These are phyloP conservation scores for Candida bentonensis DNA, from an alignment of 805 yeast species.

Conservation along the genomic window DNA sequence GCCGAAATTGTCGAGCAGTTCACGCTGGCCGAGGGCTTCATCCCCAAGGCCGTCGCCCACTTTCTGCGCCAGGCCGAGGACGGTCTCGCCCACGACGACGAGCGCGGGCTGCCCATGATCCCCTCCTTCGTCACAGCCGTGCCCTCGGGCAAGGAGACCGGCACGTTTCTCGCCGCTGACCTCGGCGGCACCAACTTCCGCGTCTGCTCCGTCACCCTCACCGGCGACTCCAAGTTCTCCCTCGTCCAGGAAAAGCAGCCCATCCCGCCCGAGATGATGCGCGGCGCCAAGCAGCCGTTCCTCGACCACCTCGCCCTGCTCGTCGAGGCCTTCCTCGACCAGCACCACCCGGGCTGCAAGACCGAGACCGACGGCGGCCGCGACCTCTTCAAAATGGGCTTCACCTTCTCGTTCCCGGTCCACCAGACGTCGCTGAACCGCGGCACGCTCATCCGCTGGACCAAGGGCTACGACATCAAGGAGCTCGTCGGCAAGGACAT, in stretches of 20 bases:
- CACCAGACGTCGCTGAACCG: slow-evolving; percentile 66
- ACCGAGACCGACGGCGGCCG: slow-evolving; percentile 15
- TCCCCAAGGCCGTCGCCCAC: slow-evolving; percentile 6
- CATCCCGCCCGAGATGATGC: slow-evolving; percentile 67
- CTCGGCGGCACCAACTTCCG: slow-evolving; percentile 94
- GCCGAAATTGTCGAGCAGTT: slow-evolving; percentile 7
- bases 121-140: slow-evolving; percentile 78
- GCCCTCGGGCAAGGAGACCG: slow-evolving; percentile 78
- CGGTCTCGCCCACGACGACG: slow-evolving; percentile 17
- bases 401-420: slow-evolving; percentile 90
- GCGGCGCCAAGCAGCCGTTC: slow-evolving; percentile 47
- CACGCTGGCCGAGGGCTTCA: slow-evolving; percentile 4
- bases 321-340: slow-evolving; percentile 47
- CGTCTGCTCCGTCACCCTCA: slow-evolving; percentile 71
- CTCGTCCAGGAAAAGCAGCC: slow-evolving; percentile 64
- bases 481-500: slow-evolving; percentile 82
- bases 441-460: slow-evolving; percentile 87
- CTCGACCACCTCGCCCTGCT: slow-evolving; percentile 65
- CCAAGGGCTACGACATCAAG: slow-evolving; percentile 80
- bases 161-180: slow-evolving; percentile 79
- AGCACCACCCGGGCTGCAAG: slow-evolving; percentile 37
- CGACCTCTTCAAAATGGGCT: slow-evolving; percentile 55
- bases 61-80: slow-evolving; percentile 15
- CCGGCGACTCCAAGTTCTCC: slow-evolving; percentile 51
- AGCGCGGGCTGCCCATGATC: slow-evolving; percentile 48